Evolutionary conservation across 371 early-diverging fungal species (phyloP), one percentile per base, ranked within the genome.

Genomic region (Mucor racemosus): DNA sequence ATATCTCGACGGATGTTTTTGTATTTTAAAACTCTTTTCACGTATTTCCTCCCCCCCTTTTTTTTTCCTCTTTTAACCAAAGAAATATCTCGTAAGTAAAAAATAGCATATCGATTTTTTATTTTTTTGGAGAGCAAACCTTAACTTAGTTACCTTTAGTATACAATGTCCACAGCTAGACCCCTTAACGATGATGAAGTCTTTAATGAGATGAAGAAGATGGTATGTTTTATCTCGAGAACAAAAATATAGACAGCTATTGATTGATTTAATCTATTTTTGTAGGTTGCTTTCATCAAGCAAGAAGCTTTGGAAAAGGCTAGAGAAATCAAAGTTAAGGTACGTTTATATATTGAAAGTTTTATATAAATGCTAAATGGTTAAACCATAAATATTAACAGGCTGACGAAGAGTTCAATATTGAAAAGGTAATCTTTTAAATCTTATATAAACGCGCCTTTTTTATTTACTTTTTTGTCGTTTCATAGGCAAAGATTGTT

Each of bases 321-420:
- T 31, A 88, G 95, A 58, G 99, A 99, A 79, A 96, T 98, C 77
- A 95, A 96, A 82, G 95, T 97, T 83, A 98, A 98, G 90, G 94
- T 90, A 79, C 54, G 58, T 41, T 13, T 55, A 26, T 19, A 38
- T 31, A 10, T 26, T 26, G 31, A 26, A 0, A 10, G 14, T 53
- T 8, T 31, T 26, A 26, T 26, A 26, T 26, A 26, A 3, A 26
- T 26, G 26, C 26, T 26, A 26, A 26, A 26, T 26, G 26, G 4
- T 38, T 38, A 38, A 38, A 38, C 11, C 11, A 9, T 11, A 38
- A 9, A 38, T 35, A 33, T n/a, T 17, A 55, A 26, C 40, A 90
- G 90, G 99, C 98, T 56, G 95, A 96, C 81, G 99, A 98, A 76
- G 99, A 98, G 74, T 97, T 97, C 90, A 97, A 97, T 81, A 98